Conservation (phyloP, 2,329 filamentous ascomycete species). For the Sporothrix dimorphospora region DNA sequence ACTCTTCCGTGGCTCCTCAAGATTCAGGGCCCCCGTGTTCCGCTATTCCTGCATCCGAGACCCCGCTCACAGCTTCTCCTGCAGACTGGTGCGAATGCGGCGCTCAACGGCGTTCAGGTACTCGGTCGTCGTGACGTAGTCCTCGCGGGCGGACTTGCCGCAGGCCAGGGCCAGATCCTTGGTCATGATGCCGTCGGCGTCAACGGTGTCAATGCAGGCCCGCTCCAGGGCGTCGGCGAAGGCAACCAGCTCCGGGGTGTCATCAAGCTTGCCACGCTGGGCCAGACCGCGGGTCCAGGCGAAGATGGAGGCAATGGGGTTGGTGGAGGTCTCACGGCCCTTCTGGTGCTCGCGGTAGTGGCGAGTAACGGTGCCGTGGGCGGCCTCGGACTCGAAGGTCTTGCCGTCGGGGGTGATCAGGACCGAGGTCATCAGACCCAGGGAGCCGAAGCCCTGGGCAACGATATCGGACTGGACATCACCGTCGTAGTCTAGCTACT, state of each 20-base stretch:
- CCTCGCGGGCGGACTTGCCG: constrained; percentile 79
- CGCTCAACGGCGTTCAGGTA: constrained; percentile 93
- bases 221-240: constrained; percentile 92
- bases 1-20: background rate
- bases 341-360: constrained; percentile 99
- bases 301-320: constrained; percentile 98
- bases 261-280: constrained; percentile 90
- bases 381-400: constrained; percentile 96
- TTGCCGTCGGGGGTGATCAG: constrained; percentile 96
- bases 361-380: constrained; percentile 96
- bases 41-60: background rate
- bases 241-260: constrained; percentile 85
- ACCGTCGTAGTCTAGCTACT: constrained; percentile 83
- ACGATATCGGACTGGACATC: constrained; percentile 99
- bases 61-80: constrained; percentile 68
- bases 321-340: constrained; percentile 94
- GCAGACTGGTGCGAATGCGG: constrained; percentile 78
- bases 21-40: background rate
- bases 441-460: constrained; percentile 95
- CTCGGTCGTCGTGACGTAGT: constrained; percentile 89
- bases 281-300: constrained; percentile 95
- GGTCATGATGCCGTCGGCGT: constrained; percentile 95
- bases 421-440: constrained; percentile 97
- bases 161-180: constrained; percentile 97
- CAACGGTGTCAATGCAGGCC: constrained; percentile 92